These are phyloP conservation scores for Syncephalis fuscata DNA, from an alignment of 371 early-diverging fungal genomes.

Conservation along the genomic window DNA sequence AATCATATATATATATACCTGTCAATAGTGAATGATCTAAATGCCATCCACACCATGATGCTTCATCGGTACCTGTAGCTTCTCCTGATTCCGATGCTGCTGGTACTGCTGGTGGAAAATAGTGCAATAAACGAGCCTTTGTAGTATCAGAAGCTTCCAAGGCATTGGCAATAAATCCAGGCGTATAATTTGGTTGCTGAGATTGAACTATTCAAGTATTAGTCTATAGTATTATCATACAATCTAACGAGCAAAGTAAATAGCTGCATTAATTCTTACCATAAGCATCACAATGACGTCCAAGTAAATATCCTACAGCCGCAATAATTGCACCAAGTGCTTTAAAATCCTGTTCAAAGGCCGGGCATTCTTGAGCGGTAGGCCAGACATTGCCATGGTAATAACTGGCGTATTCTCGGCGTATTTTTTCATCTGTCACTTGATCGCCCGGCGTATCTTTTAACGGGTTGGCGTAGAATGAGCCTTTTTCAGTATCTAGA, in stretches of 20 bases:
- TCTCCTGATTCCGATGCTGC: slow-evolving; percentile 8
- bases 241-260: no score
- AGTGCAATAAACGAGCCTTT: slow-evolving; percentile 42
- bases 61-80: slow-evolving; percentile 10
- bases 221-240: no score
- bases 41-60: slow-evolving; percentile 43
- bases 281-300: slow-evolving; percentile 28
- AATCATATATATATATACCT: slow-evolving; percentile 2
- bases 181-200: slow-evolving; percentile 11
- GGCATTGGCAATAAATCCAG: slow-evolving; percentile 15
- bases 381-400: slow-evolving; percentile 32
- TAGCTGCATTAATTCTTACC: slow-evolving; percentile 5
- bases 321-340: slow-evolving; percentile 27
- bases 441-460: no score
- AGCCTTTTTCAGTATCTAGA: no score
- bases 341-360: slow-evolving; percentile 17
- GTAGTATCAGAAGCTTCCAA: slow-evolving; percentile 16
- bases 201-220: slow-evolving; percentile 6
- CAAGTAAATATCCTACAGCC: slow-evolving; percentile 26
- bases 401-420: slow-evolving; percentile 3
- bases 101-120: slow-evolving; percentile 28
- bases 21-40: slow-evolving; percentile 31
- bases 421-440: no score
- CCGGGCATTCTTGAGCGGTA: slow-evolving; percentile 13
- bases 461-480: no score